These are phyloP conservation scores for Xylaria sp. DNA, from an alignment of 2,329 filamentous ascomycete genomes.

Conservation along the genomic window DNA sequence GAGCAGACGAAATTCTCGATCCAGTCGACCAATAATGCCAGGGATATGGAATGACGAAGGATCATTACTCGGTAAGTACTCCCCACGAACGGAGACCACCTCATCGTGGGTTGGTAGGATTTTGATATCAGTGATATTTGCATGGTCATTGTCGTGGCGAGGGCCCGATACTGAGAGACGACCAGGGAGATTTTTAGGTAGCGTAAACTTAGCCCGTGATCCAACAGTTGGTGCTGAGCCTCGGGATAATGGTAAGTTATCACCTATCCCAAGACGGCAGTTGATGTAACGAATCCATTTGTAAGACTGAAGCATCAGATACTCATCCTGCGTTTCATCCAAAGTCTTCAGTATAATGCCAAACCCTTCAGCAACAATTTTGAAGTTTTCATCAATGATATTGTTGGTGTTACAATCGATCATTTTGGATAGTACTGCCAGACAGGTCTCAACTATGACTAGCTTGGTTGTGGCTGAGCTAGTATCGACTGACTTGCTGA, in stretches of 20 bases:
- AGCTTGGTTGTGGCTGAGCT: constrained; percentile 30
- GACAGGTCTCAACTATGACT: constrained; percentile 46
- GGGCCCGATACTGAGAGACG: constrained; percentile 47
- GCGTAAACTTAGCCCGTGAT: constrained; percentile 47
- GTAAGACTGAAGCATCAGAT: constrained; percentile 46
- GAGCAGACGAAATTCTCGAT: constrained; percentile 66
- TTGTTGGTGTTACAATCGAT: constrained; percentile 54
- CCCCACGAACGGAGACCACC: constrained; percentile 55
- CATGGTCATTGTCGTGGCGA: constrained; percentile 63
- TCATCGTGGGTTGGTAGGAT: constrained; percentile 63
- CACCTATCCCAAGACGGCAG: constrained; percentile 49
- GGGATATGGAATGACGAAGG: constrained; percentile 53
- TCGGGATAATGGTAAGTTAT: constrained; percentile 33
- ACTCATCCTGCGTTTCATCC: constrained; percentile 38
- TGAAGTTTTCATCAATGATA: constrained; percentile 48
- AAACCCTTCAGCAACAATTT: constrained; percentile 36
- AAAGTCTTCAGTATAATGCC: constrained; percentile 22
- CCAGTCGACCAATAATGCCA: constrained; percentile 61
- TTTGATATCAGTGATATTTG: constrained; percentile 58
- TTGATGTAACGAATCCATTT: constrained; percentile 50
- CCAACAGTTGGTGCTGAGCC: constrained; percentile 19
- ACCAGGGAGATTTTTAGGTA: constrained; percentile 52
- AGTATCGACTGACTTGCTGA: not conserved
- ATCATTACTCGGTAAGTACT: constrained; percentile 59
- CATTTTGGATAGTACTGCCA: constrained; percentile 50